These are phyloP conservation scores for Carallia brachiata DNA, from an alignment of 345 rosid genomes.

Conservation along the genomic window DNA sequence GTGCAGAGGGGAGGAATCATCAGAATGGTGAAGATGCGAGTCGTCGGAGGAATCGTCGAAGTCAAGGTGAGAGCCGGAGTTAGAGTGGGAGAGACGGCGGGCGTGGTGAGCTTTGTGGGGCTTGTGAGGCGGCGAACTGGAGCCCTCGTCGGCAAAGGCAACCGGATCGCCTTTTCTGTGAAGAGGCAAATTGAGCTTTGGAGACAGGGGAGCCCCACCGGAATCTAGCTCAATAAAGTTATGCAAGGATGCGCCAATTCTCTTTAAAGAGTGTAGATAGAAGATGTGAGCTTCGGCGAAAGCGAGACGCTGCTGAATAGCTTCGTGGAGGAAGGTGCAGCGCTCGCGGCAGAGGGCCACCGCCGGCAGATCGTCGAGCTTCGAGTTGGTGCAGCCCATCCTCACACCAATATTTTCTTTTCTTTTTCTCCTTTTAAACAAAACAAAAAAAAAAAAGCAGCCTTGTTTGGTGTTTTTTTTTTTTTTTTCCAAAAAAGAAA, in stretches of 20 bases:
- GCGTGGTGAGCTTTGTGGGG: background rate
- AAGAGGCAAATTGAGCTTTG: slow-evolving; percentile 52
- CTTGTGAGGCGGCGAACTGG: slow-evolving; percentile 17
- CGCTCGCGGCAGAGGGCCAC: slow-evolving; percentile 88
- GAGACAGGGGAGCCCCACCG: slow-evolving; percentile 30
- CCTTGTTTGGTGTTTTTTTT: too few species aligned
- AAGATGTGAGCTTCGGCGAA: slow-evolving; percentile 74
- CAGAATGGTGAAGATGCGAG: slow-evolving; percentile 40
- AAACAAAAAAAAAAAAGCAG: too few species aligned
- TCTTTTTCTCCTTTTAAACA: too few species aligned
- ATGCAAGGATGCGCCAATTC: slow-evolving; percentile 53
- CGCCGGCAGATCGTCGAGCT: slow-evolving; percentile 92
- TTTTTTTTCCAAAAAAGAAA: too few species aligned
- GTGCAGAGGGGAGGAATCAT: slow-evolving; percentile 56
- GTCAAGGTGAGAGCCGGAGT: slow-evolving; percentile 68
- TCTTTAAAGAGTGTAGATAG: slow-evolving; percentile 51
- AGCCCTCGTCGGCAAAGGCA: background rate
- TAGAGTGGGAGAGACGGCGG: slow-evolving; percentile 36
- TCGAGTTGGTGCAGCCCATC: slow-evolving; percentile 82
- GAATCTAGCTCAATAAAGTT: slow-evolving; percentile 41
- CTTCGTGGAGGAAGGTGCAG: slow-evolving; percentile 62
- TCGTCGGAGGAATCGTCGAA: slow-evolving; percentile 32
- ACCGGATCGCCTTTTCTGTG: slow-evolving; percentile 39
- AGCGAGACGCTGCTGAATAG: slow-evolving; percentile 64
- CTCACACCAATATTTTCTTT: background rate